Conservation (phyloP, 306 rosid species). For the Mimosa bimucronata region DNA sequence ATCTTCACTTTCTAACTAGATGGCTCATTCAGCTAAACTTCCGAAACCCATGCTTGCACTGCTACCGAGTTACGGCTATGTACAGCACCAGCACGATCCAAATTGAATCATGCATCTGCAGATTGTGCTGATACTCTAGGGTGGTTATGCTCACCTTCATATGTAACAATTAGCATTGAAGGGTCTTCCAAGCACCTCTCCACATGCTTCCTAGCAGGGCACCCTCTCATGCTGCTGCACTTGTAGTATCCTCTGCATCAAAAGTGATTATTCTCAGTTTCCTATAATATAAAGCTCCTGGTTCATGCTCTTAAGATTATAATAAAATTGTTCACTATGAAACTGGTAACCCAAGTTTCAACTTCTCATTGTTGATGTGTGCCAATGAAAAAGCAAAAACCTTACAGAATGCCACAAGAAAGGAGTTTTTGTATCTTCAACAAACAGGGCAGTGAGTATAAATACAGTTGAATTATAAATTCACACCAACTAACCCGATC, state of each 20-base stretch:
- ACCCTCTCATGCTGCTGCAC: constrained; percentile 99
- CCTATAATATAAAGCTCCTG: constrained; percentile 16
- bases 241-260: constrained; percentile 94
- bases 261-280: constrained; percentile 28
- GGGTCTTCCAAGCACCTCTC: constrained; percentile 97
- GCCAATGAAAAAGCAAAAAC: constrained; percentile 1
- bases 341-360: constrained; percentile 10
- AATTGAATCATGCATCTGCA: constrained; percentile 66
- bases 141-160: constrained; percentile 98
- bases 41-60: constrained; percentile 53
- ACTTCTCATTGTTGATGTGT: not conserved
- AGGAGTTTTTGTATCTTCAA: constrained; percentile 10
- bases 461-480: constrained; percentile 33
- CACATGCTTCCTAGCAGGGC: constrained; percentile 99
- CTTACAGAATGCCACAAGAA: not conserved
- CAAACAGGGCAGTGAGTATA: constrained; percentile 18
- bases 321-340: not conserved
- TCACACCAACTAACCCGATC: constrained; percentile 23
- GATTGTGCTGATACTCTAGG: constrained; percentile 77
- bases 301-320: not conserved
- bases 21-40: constrained; percentile 43
- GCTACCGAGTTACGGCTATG: constrained; percentile 53
- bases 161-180: constrained; percentile 91
- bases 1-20: constrained; percentile 42
- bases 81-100: constrained; percentile 72